These are phyloP conservation scores for Miamiensis avidus DNA, from an alignment of 169 alveolate species.

Conservation along the genomic window DNA sequence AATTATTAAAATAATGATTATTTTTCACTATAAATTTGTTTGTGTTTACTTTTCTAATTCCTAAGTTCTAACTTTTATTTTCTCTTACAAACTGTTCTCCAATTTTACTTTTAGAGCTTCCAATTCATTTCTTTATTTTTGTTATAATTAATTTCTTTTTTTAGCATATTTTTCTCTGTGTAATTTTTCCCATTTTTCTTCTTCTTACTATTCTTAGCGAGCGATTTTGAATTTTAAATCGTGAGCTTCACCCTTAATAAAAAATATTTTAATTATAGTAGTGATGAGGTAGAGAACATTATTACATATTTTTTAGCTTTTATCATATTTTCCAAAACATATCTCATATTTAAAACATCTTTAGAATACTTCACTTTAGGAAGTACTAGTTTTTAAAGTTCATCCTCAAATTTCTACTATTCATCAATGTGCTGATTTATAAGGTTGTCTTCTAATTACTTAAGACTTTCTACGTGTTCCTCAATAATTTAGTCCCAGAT, in stretches of 20 bases:
- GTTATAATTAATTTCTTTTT: slow-evolving; percentile 1
- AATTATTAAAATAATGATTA: not conserved
- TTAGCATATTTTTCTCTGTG: slow-evolving; percentile 8
- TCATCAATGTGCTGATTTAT: not conserved
- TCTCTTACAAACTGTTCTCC: slow-evolving; percentile 22
- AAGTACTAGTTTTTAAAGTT: not conserved
- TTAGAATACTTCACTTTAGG: slow-evolving; percentile 16
- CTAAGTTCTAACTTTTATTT: slow-evolving; percentile 17
- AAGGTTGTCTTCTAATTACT: slow-evolving; percentile 20
- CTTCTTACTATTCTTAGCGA: slow-evolving; percentile 3
- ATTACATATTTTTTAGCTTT: slow-evolving; percentile 19
- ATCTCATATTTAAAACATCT: slow-evolving; percentile 14
- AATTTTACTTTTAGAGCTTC: slow-evolving; percentile 8
- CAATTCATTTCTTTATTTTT: slow-evolving; percentile 14
- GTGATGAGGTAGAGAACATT: too few relatives aligned
- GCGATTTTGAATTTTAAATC: slow-evolving; percentile 6
- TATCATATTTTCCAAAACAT: slow-evolving; percentile 8
- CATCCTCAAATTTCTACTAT: not conserved
- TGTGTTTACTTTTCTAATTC: slow-evolving; percentile 25
- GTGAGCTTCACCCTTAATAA: slow-evolving; percentile 9
- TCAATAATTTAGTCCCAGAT: slow-evolving; percentile 29
- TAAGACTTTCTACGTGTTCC: slow-evolving; percentile 20
- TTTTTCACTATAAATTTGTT: too few relatives aligned
- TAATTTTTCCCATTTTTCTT: slow-evolving; percentile 15
- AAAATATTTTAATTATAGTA: too few relatives aligned